Percentiles rank a stretch among this genome's conserved stretches.
phyloP scores from a whole-genome alignment of 2,329 filamentous ascomycete species.

The Arthrinium phaeospermum region DNA sequence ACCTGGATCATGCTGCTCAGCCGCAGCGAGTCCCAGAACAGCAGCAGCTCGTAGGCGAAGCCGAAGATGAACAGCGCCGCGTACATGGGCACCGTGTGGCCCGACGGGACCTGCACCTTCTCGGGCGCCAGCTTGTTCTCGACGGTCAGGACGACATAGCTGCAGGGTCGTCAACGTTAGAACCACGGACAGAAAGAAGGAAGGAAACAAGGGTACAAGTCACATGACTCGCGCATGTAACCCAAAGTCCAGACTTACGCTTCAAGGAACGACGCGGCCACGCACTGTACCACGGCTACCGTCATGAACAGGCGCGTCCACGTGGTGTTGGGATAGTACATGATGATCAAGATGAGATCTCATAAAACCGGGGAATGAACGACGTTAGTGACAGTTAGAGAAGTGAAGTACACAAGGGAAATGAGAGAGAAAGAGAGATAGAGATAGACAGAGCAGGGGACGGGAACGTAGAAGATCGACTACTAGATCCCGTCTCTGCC shows the following conservation, averaged over 20 bases:
- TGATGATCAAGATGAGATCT: not conserved
- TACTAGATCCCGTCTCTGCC: not conserved
- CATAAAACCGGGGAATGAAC: not conserved
- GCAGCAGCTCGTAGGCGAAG: not conserved
- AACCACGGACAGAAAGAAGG: not conserved
- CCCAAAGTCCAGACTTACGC: not conserved
- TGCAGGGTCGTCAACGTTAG: not conserved
- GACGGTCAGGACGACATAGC: not conserved
- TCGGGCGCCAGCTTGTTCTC: not conserved
- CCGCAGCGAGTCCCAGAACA: conserved; percentile 8
- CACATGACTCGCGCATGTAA: not conserved
- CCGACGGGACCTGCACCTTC: not conserved
- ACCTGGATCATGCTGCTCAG: conserved; percentile 7
- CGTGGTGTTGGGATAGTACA: not conserved
- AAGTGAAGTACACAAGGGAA: not conserved
- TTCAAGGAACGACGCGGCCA: not conserved
- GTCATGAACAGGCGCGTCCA: not conserved
- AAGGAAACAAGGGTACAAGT: not conserved
- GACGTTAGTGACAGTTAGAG: not conserved
- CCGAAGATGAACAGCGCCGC: conserved; percentile 5
- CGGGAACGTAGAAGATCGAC: not conserved
- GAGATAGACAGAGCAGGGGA: not conserved
- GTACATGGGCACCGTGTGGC: conserved; percentile 2
- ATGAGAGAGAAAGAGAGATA: not conserved
- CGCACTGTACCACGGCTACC: not conserved